A percentile compares a stretch with the other conserved stretches of the same genome.
Conservation (phyloP, 768 basidiomycete species). For the Trametes coccinea region DNA sequence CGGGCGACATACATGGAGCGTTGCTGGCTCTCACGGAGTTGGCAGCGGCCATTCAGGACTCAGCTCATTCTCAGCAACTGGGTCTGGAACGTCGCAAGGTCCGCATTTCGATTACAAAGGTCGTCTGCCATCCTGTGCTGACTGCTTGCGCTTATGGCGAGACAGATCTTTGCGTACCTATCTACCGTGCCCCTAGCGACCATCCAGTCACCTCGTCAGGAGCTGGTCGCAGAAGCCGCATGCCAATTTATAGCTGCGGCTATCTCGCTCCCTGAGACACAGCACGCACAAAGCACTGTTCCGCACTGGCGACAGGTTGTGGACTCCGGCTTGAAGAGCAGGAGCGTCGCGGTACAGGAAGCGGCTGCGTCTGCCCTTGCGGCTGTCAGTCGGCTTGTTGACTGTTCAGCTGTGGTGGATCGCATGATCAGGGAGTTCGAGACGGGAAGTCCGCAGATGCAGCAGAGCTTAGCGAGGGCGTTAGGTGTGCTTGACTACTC, state of each 20-base stretch:
- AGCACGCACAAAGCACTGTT: conserved; percentile 36
- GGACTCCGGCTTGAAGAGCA: conserved; percentile 71
- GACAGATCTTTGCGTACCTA: conserved; percentile 68
- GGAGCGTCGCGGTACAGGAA: conserved; percentile 65
- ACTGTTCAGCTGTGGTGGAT: conserved; percentile 61
- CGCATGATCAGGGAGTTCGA: conserved; percentile 69
- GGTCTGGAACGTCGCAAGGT: conserved; percentile 35
- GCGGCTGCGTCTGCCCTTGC: conserved; percentile 72
- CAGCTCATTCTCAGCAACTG: not conserved
- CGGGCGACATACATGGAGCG: conserved; percentile 76
- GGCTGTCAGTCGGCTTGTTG: conserved; percentile 64
- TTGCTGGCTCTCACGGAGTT: conserved; percentile 76
- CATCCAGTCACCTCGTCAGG: conserved; percentile 66
- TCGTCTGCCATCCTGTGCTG: conserved; percentile 29
- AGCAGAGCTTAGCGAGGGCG: conserved; percentile 73
- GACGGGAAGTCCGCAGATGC: conserved; percentile 50
- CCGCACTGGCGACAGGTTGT: conserved; percentile 70
- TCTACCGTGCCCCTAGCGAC: conserved; percentile 54
- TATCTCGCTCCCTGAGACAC: conserved; percentile 58
- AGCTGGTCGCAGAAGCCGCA: conserved; percentile 68
- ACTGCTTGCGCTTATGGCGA: not conserved
- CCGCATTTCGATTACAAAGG: conserved; percentile 23
- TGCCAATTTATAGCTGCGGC: conserved; percentile 70
- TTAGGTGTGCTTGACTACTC: conserved; percentile 71
- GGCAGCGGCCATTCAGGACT: conserved; percentile 54